Evolutionary conservation across 768 basidiomycete genomes (phyloP).

Genomic region (Pulveroboletus sp.): DNA sequence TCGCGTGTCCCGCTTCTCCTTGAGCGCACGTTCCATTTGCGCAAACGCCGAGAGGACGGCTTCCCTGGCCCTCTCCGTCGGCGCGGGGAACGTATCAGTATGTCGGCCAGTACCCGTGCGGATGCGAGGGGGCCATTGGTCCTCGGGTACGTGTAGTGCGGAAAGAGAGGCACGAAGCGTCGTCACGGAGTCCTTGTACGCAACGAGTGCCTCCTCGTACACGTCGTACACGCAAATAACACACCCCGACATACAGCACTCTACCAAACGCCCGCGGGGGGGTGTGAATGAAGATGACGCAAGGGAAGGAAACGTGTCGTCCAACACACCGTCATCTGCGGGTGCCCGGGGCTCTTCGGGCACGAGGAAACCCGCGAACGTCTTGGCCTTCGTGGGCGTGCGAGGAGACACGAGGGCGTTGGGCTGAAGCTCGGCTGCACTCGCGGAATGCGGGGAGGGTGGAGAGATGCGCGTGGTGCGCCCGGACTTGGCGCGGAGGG

Average conservation of each 20-base stretch:
- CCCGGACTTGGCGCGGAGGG: slow-evolving; percentile 41
- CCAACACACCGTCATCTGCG: slow-evolving; percentile 45
- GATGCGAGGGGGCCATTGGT: slow-evolving; percentile 63
- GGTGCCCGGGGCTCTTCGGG: slow-evolving; percentile 62
- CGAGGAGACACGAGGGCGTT: background rate
- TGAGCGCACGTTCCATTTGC: slow-evolving; percentile 58
- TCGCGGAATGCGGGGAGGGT: too few relatives aligned
- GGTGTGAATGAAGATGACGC: background rate
- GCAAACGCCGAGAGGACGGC: slow-evolving; percentile 63
- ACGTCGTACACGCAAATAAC: slow-evolving; percentile 89
- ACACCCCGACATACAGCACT: slow-evolving; percentile 95
- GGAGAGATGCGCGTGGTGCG: slow-evolving; percentile 30
- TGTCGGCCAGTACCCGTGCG: slow-evolving; percentile 13
- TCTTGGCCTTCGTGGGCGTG: slow-evolving; percentile 1
- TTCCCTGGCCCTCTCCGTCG: slow-evolving; percentile 18
- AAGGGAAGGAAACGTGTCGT: background rate
- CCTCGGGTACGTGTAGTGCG: slow-evolving; percentile 44
- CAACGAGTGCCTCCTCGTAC: slow-evolving; percentile 67
- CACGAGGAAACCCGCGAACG: slow-evolving; percentile 35
- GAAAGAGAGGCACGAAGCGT: slow-evolving; percentile 48
- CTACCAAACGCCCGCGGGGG: slow-evolving; percentile 33
- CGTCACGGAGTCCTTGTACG: slow-evolving; percentile 54
- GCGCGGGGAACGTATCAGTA: background rate
- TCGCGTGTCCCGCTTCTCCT: slow-evolving; percentile 38
- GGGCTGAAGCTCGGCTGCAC: background rate